Evolutionary conservation across 345 rosid genomes (phyloP).

Genomic region (Camelina laxa): DNA sequence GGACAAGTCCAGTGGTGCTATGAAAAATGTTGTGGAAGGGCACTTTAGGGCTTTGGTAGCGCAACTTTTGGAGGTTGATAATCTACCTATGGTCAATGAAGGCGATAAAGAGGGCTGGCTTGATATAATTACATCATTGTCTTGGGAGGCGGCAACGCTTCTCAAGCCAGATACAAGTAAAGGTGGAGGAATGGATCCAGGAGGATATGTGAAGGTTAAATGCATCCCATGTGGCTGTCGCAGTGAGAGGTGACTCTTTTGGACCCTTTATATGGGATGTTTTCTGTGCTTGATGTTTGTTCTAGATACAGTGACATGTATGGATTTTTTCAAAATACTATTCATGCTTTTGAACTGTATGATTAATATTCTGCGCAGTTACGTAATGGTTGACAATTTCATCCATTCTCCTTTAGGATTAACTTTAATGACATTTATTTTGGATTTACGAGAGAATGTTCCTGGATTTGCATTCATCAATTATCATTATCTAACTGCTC

Average conservation of each 20-base stretch:
- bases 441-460: slow-evolving; percentile 13
- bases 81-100: slow-evolving; percentile 68
- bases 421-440: background rate
- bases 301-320: slow-evolving; percentile 1
- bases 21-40: slow-evolving; percentile 89
- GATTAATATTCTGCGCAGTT: slow-evolving; percentile 6
- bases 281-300: slow-evolving; percentile 22
- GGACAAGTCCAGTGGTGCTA: slow-evolving; percentile 66
- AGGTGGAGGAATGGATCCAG: slow-evolving; percentile 99
- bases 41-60: slow-evolving; percentile 86
- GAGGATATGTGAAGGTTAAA: slow-evolving; percentile 94
- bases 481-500: background rate
- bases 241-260: slow-evolving; percentile 71
- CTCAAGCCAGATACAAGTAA: slow-evolving; percentile 92
- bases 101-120: slow-evolving; percentile 79
- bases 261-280: slow-evolving; percentile 23
- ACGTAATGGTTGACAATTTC: slow-evolving; percentile 6
- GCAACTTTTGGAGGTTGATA: slow-evolving; percentile 81
- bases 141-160: slow-evolving; percentile 96
- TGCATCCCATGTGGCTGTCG: slow-evolving; percentile 87
- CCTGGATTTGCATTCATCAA: slow-evolving; percentile 14
- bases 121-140: slow-evolving; percentile 83
- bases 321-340: slow-evolving; percentile 2
- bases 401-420: slow-evolving; percentile 11
- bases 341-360: slow-evolving; percentile 13